These are phyloP conservation scores for Oxytropis ochrocephala DNA, from an alignment of 306 rosid species.

Conservation along the genomic window DNA sequence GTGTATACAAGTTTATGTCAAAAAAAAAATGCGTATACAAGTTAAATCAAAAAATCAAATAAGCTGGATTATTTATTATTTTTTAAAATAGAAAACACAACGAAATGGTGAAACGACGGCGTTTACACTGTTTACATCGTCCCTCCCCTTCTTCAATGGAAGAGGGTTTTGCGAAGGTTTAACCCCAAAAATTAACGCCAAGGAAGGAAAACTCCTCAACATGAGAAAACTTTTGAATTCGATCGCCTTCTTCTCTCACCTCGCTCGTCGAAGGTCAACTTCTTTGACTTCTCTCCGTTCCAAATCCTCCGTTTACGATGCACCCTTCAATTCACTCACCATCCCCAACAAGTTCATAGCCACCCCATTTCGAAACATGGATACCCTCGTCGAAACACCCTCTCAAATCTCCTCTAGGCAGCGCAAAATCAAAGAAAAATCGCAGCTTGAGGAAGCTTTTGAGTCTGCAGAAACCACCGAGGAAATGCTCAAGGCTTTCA, in stretches of 20 bases:
- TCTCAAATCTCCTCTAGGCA: constrained; percentile 56
- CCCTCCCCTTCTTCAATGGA: background rate
- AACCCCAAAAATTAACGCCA: background rate
- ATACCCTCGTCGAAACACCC: constrained; percentile 45
- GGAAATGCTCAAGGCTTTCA: constrained; percentile 60
- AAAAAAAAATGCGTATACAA: too few species aligned
- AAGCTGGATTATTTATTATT: too few species aligned
- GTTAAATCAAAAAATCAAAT: too few species aligned
- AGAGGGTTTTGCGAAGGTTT: constrained; percentile 54
- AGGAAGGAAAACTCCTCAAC: background rate
- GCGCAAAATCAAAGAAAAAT: constrained; percentile 52
- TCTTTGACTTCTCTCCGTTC: constrained; percentile 19
- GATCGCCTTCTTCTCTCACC: constrained; percentile 32
- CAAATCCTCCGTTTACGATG: constrained; percentile 24
- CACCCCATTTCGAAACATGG: constrained; percentile 45
- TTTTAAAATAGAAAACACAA: too few species aligned
- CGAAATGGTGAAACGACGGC: too few species aligned
- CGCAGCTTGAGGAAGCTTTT: constrained; percentile 71
- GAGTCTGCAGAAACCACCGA: constrained; percentile 58
- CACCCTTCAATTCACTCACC: constrained; percentile 33
- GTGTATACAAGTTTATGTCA: too few species aligned
- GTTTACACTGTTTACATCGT: background rate
- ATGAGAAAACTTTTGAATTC: constrained; percentile 55
- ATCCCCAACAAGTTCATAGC: constrained; percentile 30
- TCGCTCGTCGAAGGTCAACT: constrained; percentile 35